Conservation (phyloP, 176 grass and related monocot genomes). For the Puya raimondii region DNA sequence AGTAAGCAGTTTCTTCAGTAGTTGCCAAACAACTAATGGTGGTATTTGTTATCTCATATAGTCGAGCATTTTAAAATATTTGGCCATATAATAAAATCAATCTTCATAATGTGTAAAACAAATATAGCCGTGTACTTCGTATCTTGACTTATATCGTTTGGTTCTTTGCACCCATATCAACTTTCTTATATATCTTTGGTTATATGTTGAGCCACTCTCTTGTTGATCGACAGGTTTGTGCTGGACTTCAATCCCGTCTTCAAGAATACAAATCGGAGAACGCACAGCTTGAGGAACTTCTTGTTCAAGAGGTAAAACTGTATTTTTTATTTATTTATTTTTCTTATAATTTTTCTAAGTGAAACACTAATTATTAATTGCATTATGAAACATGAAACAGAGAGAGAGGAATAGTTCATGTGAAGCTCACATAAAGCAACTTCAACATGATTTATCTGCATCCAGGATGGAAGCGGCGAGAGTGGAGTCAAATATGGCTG, state of each 20-base stretch:
- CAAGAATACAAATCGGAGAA: slow-evolving; percentile 99
- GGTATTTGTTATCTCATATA: no score
- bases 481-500: slow-evolving; percentile 94
- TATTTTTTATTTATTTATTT: not conserved
- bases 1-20: no score
- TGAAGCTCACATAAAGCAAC: slow-evolving; percentile 78
- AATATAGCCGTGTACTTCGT: no score
- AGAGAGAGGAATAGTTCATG: slow-evolving; percentile 73
- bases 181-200: slow-evolving; percentile 15
- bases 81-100: not conserved
- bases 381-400: slow-evolving; percentile 38
- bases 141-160: no score
- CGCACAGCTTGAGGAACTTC: slow-evolving; percentile 90
- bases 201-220: slow-evolving; percentile 11
- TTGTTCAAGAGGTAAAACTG: slow-evolving; percentile 70
- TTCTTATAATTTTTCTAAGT: slow-evolving; percentile 11
- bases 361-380: slow-evolving; percentile 13
- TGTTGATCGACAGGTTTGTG: slow-evolving; percentile 63
- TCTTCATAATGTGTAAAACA: not conserved
- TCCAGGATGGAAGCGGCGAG: slow-evolving; percentile 68
- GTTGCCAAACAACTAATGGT: no score
- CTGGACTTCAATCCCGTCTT: slow-evolving; percentile 91
- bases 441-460: slow-evolving; percentile 69
- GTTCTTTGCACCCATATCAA: no score
- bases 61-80: no score